Percentiles rank a stretch among this genome's conserved stretches.
Conservation (phyloP, 2,329 filamentous ascomycete species). For the Fonsecaea erecta region DNA sequence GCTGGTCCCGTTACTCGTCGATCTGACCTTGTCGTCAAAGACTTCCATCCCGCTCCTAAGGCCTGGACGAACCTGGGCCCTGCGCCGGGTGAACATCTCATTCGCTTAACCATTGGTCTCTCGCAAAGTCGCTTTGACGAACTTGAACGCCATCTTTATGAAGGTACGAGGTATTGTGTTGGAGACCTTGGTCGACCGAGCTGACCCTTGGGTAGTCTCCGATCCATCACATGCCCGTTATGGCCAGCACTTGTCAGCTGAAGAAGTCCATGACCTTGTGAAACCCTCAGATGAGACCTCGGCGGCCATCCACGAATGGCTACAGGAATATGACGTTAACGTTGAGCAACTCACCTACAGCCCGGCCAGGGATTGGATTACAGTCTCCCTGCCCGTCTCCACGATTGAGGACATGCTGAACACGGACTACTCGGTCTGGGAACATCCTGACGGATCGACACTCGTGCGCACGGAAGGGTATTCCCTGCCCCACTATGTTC, state of each 20-base stretch:
- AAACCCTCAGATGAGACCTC: constrained; percentile 30
- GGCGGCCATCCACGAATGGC: constrained; percentile 31
- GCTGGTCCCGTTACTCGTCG: constrained; percentile 37
- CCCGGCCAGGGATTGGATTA: constrained; percentile 33
- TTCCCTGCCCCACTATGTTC: constrained; percentile 31
- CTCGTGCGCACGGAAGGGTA: constrained; percentile 33
- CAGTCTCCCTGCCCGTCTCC: constrained; percentile 25
- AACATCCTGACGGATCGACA: constrained; percentile 27
- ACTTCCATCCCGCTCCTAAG: constrained; percentile 58
- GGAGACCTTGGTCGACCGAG: neutral
- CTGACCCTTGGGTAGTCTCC: constrained; percentile 23
- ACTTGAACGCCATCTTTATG: constrained; percentile 33
- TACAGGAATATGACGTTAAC: constrained; percentile 55
- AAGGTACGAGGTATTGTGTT: constrained; percentile 15
- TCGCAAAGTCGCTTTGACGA: constrained; percentile 47
- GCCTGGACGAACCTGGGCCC: constrained; percentile 56
- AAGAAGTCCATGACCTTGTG: constrained; percentile 34
- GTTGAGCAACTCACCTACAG: constrained; percentile 41
- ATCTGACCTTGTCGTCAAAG: constrained; percentile 59
- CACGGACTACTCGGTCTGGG: constrained; percentile 33
- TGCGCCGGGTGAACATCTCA: constrained; percentile 54
- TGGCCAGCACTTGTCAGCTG: constrained; percentile 34
- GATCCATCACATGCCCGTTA: constrained; percentile 30
- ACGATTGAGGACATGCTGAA: constrained; percentile 30
- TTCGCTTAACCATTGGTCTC: constrained; percentile 62